A percentile compares a stretch with the other conserved stretches of the same genome.
phyloP scores from a whole-genome alignment of 768 basidiomycete genomes.

The Clathrus columnatus region DNA sequence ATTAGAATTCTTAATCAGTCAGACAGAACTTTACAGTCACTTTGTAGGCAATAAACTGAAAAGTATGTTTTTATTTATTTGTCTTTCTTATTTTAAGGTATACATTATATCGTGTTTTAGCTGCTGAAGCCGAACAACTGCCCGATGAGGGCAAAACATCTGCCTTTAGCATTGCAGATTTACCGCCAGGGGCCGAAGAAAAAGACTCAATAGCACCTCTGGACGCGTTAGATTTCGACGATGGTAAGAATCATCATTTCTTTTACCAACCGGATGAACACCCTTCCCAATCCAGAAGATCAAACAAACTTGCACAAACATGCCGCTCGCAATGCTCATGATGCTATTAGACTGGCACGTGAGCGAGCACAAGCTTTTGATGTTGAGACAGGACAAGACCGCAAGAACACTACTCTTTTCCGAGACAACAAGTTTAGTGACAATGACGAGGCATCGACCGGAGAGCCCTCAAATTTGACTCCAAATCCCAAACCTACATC shows the following conservation, averaged over 20 bases:
- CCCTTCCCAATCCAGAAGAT: constrained; percentile 56
- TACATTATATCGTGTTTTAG: constrained; percentile 30
- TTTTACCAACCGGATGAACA: constrained; percentile 3
- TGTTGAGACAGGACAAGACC: constrained; percentile 65
- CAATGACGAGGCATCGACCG: constrained; percentile 25
- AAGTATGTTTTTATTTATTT: constrained; percentile 39
- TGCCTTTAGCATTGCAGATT: background rate
- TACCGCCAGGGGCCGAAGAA: constrained; percentile 42
- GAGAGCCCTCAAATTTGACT: constrained; percentile 15
- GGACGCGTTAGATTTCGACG: constrained; percentile 82
- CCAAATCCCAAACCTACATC: constrained; percentile 26
- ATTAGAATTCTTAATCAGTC: constrained; percentile 96
- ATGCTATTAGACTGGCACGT: constrained; percentile 71
- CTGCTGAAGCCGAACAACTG: constrained; percentile 55
- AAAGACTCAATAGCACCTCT: constrained; percentile 45
- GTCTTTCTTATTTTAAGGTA: background rate
- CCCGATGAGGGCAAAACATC: constrained; percentile 39
- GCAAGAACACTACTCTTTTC: constrained; percentile 61
- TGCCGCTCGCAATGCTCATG: constrained; percentile 82
- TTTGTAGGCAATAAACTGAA: constrained; percentile 97
- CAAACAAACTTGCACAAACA: constrained; percentile 77
- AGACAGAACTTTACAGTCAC: constrained; percentile 97
- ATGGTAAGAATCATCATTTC: constrained; percentile 48
- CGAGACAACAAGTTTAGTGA: constrained; percentile 36
- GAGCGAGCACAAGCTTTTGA: constrained; percentile 83